phyloP scores from a whole-genome alignment of 2,329 filamentous ascomycete species.

The Lasiodiplodia citricola region DNA sequence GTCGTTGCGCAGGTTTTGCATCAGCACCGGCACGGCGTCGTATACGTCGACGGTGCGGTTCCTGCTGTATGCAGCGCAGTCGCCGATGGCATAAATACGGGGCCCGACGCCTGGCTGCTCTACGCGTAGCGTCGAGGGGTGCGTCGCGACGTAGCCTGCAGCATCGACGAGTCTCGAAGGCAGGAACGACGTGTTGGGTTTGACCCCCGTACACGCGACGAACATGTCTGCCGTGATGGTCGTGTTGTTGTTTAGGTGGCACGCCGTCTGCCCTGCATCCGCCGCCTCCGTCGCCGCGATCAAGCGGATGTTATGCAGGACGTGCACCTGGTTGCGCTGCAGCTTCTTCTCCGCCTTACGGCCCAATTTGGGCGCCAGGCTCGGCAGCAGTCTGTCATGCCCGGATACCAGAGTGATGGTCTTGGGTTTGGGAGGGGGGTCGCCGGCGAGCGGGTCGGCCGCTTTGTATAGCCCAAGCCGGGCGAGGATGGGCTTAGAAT shows the following conservation, averaged over 20 bases:
- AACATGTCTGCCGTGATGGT: constrained; percentile 43
- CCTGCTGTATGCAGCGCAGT: constrained; percentile 39
- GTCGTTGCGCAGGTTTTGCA: constrained; percentile 42
- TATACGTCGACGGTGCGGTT: constrained; percentile 44
- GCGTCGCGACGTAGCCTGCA: constrained; percentile 35
- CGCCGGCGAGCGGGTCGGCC: not conserved
- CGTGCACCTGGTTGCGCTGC: constrained; percentile 36
- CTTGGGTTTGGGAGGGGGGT: constrained; percentile 28
- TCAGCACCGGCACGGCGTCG: constrained; percentile 41
- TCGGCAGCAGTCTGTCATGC: constrained; percentile 37
- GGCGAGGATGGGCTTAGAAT: not conserved
- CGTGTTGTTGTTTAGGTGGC: constrained; percentile 37
- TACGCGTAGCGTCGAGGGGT: constrained; percentile 37
- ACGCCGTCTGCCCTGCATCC: constrained; percentile 31
- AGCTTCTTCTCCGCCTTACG: constrained; percentile 41
- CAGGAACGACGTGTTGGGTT: constrained; percentile 41
- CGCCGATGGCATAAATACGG: constrained; percentile 44
- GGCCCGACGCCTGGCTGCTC: constrained; percentile 29
- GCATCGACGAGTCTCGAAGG: constrained; percentile 34
- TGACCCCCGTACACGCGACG: constrained; percentile 42
- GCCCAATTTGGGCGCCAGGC: constrained; percentile 34
- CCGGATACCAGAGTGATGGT: constrained; percentile 43
- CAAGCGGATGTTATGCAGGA: constrained; percentile 38
- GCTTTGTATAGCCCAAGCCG: not conserved
- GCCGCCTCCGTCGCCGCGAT: constrained; percentile 28